Base-by-base conservation (phyloP, 2,329 filamentous ascomycete species). In the Intubia oerlemansii region DNA sequence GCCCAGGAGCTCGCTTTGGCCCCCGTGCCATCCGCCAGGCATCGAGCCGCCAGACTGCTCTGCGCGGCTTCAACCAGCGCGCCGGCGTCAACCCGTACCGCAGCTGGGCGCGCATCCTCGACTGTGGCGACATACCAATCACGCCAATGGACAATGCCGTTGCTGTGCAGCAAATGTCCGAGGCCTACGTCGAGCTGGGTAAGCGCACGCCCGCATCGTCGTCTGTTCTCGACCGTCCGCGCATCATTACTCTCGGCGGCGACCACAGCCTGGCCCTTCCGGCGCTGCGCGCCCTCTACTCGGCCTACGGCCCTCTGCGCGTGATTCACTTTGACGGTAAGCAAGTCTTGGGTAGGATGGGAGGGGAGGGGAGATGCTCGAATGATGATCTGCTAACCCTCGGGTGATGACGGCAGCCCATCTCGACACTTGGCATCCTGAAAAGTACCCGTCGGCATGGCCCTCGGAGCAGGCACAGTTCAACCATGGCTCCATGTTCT, bases 401-500 rank as follows among this genome's bases (percentile, higher is more conserved):
- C 12, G 45, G 54, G n/a, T n/a, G n/a, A n/a, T n/a, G n/a, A n/a
- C n/a, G n/a, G n/a, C n/a, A n/a, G n/a, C 53, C 13, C 79, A 90
- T 46, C 60, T 88, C 2, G 80, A 88, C 45, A 88, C 80, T 3
- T 88, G 80, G 79, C 72, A 85, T 45, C 78, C 80, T 3, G 64
- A 59, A 15, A 74, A 79, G 39, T 91, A 90, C 49, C 77, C 79
- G 0, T 71, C 64, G 11, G 68, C 71, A 31, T 92, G 82, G 82
- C 42, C 44, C 3, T 63, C 61, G 3, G 61, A 67, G 34, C 76
- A 80, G 47, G 62, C 67, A 3, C 65, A 73, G 39, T 88, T 90
- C 54, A 91, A 73, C 43, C 82, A 92, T 49, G 82, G 84, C 5
- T 79, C 68, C 39, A 88, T 91, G 71, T 91, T 91, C 59, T 85